Evolutionary conservation across 2,329 filamentous ascomycete genomes (phyloP), one percentile per base, ranked within the genome.

Genomic region (Talaromyces sp.): DNA sequence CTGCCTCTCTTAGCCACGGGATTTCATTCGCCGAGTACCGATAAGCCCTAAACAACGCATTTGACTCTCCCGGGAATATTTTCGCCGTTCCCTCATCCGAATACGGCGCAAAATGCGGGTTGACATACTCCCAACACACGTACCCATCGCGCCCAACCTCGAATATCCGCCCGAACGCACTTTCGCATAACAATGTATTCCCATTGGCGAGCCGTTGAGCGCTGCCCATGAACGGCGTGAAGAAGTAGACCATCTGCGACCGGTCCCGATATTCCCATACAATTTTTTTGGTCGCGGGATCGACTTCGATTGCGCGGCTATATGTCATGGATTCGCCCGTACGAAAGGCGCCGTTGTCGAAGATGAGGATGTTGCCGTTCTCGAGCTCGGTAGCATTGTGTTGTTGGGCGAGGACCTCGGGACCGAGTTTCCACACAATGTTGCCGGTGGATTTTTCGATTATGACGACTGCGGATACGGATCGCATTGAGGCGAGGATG

Each of bases 191-290:
- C 60, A 82, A 62, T 0, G 79, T 79, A 66, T 82, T 82, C 9
- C 79, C 79, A 60, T 78, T 79, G 10, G 43, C 49, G 16, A 82
- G 67, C 14, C 76, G 70, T 68, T 82, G 80, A 8, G 80, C 80
- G 58, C 77, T 76, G 22, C 81, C 81, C 80, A 83, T 82, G 61
- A 82, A 82, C 0, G 80, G 80, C 0, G 78, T 81, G 70, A 81
- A 82, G 68, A 81, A 80, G 6, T 72, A 74, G 60, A 79, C 70
- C 6, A 75, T 75, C 47, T 75, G 73, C 1, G 73, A 73, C 1
- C 61, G 69, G 64, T 83, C 81, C 9, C 72, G 72, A 58, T 82
- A 82, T 62, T 82, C 74, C 81, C 81, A 83, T 2, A 78, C 71
- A 22, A 82, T 76, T 49, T 78, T 59, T 59, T 81, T 81, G 16